phyloP scores from a whole-genome alignment of 495 filamentous ascomycete genomes.

The Oidiodendron maius region DNA sequence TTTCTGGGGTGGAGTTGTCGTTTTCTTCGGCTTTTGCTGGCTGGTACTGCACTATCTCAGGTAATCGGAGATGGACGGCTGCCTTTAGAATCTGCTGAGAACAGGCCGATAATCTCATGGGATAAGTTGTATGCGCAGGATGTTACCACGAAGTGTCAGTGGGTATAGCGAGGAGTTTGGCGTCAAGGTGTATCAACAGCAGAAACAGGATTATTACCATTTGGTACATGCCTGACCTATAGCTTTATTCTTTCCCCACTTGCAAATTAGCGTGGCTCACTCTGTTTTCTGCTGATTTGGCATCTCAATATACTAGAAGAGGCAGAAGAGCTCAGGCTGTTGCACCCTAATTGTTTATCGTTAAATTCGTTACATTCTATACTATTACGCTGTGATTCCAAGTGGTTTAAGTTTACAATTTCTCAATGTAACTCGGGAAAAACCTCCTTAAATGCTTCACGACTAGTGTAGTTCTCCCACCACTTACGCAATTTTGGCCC shows the following conservation, averaged over 20 bases:
- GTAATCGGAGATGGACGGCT: conserved; percentile 31
- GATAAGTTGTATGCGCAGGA: background rate
- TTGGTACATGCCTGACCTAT: too few relatives aligned
- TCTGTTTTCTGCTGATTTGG: too few relatives aligned
- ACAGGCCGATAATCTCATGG: background rate
- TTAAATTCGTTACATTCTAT: too few relatives aligned
- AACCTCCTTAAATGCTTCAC: background rate
- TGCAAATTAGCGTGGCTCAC: too few relatives aligned
- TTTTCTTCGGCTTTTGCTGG: conserved; percentile 94
- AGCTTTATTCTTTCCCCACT: too few relatives aligned
- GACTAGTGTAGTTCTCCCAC: background rate
- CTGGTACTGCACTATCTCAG: conserved; percentile 76
- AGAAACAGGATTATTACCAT: background rate
- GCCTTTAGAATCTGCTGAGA: background rate
- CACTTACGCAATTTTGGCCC: background rate
- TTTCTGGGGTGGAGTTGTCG: conserved; percentile 78
- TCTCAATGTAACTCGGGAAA: background rate
- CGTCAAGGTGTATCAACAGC: background rate
- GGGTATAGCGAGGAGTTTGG: background rate
- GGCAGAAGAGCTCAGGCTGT: too few relatives aligned
- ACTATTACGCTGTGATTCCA: too few relatives aligned
- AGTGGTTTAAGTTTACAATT: too few relatives aligned
- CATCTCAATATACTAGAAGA: too few relatives aligned
- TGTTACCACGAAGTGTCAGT: background rate
- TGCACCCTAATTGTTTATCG: too few relatives aligned